Conservation (phyloP, 805 yeast species). For the Suhomyces tanzawaensis region DNA sequence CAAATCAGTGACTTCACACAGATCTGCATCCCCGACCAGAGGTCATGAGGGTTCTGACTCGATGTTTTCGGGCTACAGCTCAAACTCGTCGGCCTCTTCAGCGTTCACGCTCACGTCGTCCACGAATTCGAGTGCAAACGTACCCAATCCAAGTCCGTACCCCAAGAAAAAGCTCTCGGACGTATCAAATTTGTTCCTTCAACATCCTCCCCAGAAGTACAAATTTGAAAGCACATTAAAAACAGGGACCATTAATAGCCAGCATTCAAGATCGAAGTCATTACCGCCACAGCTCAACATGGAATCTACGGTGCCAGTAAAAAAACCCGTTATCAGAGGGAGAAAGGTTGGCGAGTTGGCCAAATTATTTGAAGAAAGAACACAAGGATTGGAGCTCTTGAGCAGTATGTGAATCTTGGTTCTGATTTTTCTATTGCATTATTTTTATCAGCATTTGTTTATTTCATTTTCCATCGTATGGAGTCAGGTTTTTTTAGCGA, state of each 20-base stretch:
- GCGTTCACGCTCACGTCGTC: conserved; percentile 1
- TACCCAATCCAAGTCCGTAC: not conserved
- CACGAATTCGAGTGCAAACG: not conserved
- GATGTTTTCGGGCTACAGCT: conserved; percentile 9
- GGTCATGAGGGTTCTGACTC: conserved; percentile 7
- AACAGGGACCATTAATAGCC: not conserved
- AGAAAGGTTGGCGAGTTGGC: conserved; percentile 63
- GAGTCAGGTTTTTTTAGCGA: too few species aligned
- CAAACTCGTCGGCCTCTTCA: conserved; percentile 4
- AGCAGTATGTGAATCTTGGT: conserved; percentile 23
- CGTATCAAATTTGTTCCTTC: conserved; percentile 25
- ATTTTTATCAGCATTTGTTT: not conserved
- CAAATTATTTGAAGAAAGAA: conserved; percentile 59
- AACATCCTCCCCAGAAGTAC: conserved; percentile 40
- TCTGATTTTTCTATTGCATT: not conserved
- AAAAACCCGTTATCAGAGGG: conserved; percentile 48
- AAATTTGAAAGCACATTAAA: conserved; percentile 17
- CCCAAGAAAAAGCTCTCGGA: conserved; percentile 13
- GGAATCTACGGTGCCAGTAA: conserved; percentile 8
- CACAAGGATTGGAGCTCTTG: conserved; percentile 38
- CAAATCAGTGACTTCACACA: conserved; percentile 5
- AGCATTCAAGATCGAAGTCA: conserved; percentile 11
- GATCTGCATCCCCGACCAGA: conserved; percentile 4
- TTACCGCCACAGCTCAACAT: conserved; percentile 7
- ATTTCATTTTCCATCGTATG: too few species aligned